Evolutionary conservation across 192 early-diverging fungal species (phyloP).

Genomic region (Pecoramyces ruminantium): DNA sequence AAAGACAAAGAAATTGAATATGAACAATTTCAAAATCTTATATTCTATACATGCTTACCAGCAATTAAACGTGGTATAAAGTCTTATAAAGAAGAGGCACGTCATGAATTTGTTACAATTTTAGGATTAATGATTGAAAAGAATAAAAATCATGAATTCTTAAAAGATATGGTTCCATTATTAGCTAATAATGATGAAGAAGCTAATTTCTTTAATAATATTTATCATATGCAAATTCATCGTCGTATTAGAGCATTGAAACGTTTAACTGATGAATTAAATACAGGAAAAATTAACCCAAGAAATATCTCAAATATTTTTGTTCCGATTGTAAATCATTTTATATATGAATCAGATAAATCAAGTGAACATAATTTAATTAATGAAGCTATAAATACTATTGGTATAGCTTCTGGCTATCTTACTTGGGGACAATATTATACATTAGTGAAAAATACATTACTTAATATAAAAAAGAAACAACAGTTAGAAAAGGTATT

Average conservation of each 20-base stretch:
- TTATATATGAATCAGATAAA: conserved; percentile 61
- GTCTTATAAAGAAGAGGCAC: conserved; percentile 26
- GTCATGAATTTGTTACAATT: conserved; percentile 51
- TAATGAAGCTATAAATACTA: conserved; percentile 59
- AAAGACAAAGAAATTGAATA: conserved; percentile 3
- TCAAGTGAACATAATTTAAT: conserved; percentile 54
- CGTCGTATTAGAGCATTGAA: conserved; percentile 69
- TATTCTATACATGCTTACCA: conserved; percentile 50
- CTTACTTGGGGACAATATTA: conserved; percentile 81
- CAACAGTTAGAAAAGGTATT: conserved; percentile 64
- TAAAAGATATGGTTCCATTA: conserved; percentile 44
- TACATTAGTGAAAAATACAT: conserved; percentile 48
- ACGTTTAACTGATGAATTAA: conserved; percentile 36
- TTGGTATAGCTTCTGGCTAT: conserved; percentile 47
- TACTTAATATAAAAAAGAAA: conserved; percentile 42
- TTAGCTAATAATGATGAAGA: conserved; percentile 68
- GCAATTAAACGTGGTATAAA: conserved; percentile 51
- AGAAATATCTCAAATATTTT: conserved; percentile 50
- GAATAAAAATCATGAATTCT: conserved; percentile 24
- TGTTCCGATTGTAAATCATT: conserved; percentile 71
- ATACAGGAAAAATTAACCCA: conserved; percentile 19
- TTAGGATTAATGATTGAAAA: conserved; percentile 32
- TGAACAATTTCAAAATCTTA: conserved; percentile 20
- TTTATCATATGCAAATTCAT: conserved; percentile 89
- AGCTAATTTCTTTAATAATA: conserved; percentile 86